Conservation (phyloP, 1,284 basidiomycete species). For the Coniophora puteana region DNA sequence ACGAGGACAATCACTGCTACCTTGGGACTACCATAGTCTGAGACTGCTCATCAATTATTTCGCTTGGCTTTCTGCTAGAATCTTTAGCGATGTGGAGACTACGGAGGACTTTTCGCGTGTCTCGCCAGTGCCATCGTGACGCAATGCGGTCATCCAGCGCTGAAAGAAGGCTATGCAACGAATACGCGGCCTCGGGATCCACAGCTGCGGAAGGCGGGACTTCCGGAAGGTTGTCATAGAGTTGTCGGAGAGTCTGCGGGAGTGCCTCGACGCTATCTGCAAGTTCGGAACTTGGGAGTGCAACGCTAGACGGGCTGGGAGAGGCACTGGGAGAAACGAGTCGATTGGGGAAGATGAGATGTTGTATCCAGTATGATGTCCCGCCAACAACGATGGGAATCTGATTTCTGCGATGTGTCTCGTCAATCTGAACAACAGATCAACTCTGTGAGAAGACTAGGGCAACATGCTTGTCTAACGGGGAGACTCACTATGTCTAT, state of each 20-base stretch:
- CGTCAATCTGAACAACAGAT: constrained; percentile 53
- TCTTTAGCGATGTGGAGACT: constrained; percentile 81
- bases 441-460: constrained; percentile 7
- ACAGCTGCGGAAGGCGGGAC: constrained; percentile 46
- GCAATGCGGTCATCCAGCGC: constrained; percentile 77
- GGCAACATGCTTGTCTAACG: constrained; percentile 3
- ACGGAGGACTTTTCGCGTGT: constrained; percentile 86
- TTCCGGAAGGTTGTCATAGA: constrained; percentile 54
- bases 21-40: constrained; percentile 41
- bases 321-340: constrained; percentile 31
- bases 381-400: constrained; percentile 93
- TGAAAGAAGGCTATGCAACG: constrained; percentile 66
- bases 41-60: constrained; percentile 66
- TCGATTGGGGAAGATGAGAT: constrained; percentile 80
- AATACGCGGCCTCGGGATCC: constrained; percentile 52
- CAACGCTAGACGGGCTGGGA: too few relatives aligned
- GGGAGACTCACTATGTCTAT: constrained; percentile 51
- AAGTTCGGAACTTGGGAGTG: constrained; percentile 33
- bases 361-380: constrained; percentile 97
- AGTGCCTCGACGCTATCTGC: constrained; percentile 38
- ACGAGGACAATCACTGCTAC: constrained; percentile 28
- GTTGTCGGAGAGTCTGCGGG: constrained; percentile 40
- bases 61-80: constrained; percentile 63
- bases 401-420: constrained; percentile 55
- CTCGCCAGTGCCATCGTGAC: constrained; percentile 91